These are phyloP conservation scores for Aegle marmelos DNA, from an alignment of 345 rosid species.

Conservation along the genomic window DNA sequence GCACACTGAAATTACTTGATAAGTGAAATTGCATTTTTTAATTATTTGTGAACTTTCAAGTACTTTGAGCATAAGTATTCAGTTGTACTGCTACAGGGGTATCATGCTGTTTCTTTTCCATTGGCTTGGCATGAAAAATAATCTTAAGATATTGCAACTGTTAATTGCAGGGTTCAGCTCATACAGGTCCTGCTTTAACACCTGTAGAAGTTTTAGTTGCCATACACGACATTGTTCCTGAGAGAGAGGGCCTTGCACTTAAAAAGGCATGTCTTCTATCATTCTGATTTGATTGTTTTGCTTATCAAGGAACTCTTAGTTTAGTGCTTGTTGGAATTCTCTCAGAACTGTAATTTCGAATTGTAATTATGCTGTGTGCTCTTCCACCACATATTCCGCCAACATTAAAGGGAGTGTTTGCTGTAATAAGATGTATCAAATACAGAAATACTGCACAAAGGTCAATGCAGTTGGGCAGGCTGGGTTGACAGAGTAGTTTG, in stretches of 20 bases:
- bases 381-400: not conserved
- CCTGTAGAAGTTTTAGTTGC: conserved; percentile 97
- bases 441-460: not conserved
- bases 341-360: not conserved
- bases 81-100: not conserved
- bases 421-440: not conserved
- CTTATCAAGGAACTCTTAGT: conserved; percentile 2
- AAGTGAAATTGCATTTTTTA: not conserved
- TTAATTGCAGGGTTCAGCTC: conserved; percentile 89
- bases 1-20: not conserved
- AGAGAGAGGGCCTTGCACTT: conserved; percentile 76
- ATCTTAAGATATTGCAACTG: conserved; percentile 6
- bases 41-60: not conserved
- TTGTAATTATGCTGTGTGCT: not conserved
- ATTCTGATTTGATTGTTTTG: conserved; percentile 17
- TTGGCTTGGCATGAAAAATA: not conserved
- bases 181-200: conserved; percentile 97
- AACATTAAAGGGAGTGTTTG: not conserved
- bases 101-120: not conserved
- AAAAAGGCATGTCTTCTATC: conserved; percentile 57
- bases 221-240: conserved; percentile 85
- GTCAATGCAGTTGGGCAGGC: not conserved
- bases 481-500: not conserved
- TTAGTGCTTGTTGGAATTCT: conserved; percentile 8
- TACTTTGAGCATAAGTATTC: not conserved